Evolutionary conservation across 768 basidiomycete species (phyloP).

Genomic region (Hirschioporus abietinus): DNA sequence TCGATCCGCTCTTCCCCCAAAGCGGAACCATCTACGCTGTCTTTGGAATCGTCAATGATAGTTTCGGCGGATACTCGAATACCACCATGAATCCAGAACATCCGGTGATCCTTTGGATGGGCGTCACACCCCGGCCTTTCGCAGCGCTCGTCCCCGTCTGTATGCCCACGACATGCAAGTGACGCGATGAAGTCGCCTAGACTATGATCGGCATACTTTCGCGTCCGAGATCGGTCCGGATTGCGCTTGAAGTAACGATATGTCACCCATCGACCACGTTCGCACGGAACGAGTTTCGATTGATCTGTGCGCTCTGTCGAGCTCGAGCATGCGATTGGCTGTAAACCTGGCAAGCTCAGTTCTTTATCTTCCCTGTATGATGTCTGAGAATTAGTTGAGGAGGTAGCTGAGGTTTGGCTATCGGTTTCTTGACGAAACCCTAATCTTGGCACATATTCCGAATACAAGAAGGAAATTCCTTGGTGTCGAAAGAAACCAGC

Average conservation of each 20-base stretch:
- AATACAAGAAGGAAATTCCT: constrained; percentile 45
- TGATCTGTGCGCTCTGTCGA: not conserved
- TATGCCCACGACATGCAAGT: constrained; percentile 1
- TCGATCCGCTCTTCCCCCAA: constrained; percentile 24
- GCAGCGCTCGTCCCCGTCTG: constrained; percentile 16
- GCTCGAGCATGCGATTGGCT: not conserved
- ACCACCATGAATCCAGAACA: constrained; percentile 34
- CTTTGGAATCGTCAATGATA: constrained; percentile 19
- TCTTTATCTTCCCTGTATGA: constrained; percentile 2
- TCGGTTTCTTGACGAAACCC: not conserved
- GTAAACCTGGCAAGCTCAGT: not conserved
- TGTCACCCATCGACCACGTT: constrained; percentile 42
- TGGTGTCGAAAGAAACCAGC: constrained; percentile 56
- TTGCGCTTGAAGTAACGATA: constrained; percentile 32
- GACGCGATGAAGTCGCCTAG: constrained; percentile 11
- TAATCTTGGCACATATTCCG: constrained; percentile 29
- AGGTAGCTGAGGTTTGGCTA: not conserved
- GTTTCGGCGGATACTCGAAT: constrained; percentile 26
- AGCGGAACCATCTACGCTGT: constrained; percentile 11
- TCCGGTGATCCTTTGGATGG: constrained; percentile 38
- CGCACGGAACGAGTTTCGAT: constrained; percentile 28
- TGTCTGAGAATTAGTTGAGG: not conserved
- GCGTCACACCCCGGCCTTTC: constrained; percentile 18
- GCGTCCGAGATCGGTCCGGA: not conserved
- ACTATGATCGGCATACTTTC: constrained; percentile 6